phyloP scores from a whole-genome alignment of 306 rosid genomes.

The Lathyrus sativus region DNA sequence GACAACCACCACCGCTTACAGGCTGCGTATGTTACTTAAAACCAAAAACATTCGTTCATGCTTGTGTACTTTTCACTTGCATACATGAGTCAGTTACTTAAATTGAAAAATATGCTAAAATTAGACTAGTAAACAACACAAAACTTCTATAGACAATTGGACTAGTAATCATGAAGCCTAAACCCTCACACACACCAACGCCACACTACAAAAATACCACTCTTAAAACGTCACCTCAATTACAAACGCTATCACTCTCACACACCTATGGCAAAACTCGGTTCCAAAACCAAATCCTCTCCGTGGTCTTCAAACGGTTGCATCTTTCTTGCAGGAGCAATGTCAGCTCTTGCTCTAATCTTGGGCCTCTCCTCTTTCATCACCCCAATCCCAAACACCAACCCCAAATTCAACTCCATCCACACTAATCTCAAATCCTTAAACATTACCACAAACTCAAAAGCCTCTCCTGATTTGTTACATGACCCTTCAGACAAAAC shows the following conservation, averaged over 20 bases:
- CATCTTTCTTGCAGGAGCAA: constrained; percentile 19
- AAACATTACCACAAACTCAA: not conserved
- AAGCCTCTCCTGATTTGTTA: not conserved
- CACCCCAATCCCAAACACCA: not conserved
- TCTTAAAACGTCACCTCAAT: not conserved
- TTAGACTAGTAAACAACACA: not conserved
- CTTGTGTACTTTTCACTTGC: not conserved
- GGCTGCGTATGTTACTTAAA: not conserved
- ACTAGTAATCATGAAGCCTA: not conserved
- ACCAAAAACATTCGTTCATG: not conserved
- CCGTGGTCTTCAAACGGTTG: not conserved
- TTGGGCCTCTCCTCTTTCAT: constrained; percentile 11
- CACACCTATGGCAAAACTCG: constrained; percentile 9
- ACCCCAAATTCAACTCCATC: constrained; percentile 8
- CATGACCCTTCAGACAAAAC: constrained; percentile 49
- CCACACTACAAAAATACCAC: not conserved
- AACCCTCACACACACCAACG: not conserved
- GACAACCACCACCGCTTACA: constrained; percentile 22
- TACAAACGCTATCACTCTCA: not conserved
- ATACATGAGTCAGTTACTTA: not conserved
- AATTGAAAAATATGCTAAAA: not conserved
- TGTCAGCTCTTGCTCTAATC: not conserved
- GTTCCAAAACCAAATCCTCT: constrained; percentile 21
- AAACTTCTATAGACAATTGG: not conserved
- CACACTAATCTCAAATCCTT: not conserved